Evolutionary conservation across 2,329 filamentous ascomycete genomes (phyloP).

Genomic region (Aspergillus fischeri): DNA sequence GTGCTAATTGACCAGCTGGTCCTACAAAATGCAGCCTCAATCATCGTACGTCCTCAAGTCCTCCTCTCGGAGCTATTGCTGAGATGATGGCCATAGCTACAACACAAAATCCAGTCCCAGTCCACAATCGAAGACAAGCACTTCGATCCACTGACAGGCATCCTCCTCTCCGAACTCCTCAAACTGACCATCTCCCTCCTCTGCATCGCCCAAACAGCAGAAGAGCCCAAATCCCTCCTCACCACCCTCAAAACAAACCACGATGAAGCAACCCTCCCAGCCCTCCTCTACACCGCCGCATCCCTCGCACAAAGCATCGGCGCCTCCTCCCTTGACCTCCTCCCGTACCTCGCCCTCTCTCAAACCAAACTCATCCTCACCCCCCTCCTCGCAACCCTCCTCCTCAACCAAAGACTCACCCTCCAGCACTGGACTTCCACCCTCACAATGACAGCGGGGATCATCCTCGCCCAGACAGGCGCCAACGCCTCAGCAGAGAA

Average conservation of each 20-base stretch:
- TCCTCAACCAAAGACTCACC: not conserved
- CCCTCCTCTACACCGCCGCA: not conserved
- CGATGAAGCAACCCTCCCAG: not conserved
- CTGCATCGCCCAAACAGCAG: not conserved
- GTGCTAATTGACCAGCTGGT: not conserved
- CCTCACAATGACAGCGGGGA: not conserved
- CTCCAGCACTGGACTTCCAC: not conserved
- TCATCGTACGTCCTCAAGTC: not conserved
- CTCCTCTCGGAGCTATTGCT: not conserved
- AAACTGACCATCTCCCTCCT: not conserved
- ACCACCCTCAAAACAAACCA: not conserved
- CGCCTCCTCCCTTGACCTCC: not conserved
- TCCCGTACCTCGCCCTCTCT: not conserved
- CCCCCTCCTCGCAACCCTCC: not conserved
- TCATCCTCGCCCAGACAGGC: not conserved
- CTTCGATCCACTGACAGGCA: not conserved
- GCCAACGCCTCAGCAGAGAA: not conserved
- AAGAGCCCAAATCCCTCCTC: not conserved
- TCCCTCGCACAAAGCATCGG: not conserved
- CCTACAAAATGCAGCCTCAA: not conserved
- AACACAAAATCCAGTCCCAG: not conserved
- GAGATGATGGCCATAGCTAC: not conserved
- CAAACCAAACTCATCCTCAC: not conserved
- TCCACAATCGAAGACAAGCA: not conserved
- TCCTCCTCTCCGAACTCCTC: not conserved